These are phyloP conservation scores for Xylariaceae sp. DNA, from an alignment of 2,329 filamentous ascomycete species.

Conservation along the genomic window DNA sequence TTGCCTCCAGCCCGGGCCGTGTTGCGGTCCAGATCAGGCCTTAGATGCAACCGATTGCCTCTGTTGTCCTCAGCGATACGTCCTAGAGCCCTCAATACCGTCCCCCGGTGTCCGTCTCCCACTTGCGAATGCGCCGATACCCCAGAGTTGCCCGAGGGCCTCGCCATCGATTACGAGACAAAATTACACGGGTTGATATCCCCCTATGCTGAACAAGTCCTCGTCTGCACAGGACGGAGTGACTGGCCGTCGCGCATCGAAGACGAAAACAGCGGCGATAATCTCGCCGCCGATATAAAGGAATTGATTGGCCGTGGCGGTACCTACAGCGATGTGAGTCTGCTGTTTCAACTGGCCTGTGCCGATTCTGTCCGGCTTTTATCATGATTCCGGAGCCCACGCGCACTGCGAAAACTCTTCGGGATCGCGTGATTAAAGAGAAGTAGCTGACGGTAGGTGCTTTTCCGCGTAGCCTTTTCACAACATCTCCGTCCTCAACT, in stretches of 20 bases:
- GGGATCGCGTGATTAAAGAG: not conserved
- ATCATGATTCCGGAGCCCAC: slow-evolving; percentile 24
- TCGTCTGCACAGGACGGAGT: slow-evolving; percentile 72
- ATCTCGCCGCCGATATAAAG: slow-evolving; percentile 67
- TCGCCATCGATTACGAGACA: slow-evolving; percentile 68
- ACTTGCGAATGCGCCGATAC: slow-evolving; percentile 69
- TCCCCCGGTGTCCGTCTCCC: slow-evolving; percentile 62
- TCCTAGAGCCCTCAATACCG: slow-evolving; percentile 30
- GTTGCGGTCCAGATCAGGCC: not conserved
- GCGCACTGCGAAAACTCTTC: not conserved
- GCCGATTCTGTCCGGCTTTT: not conserved
- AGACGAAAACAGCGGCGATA: slow-evolving; percentile 64
- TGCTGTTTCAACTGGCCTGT: slow-evolving; percentile 1
- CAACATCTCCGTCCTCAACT: slow-evolving; percentile 69
- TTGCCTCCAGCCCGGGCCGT: slow-evolving; percentile 19
- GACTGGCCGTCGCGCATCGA: slow-evolving; percentile 85
- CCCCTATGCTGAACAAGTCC: slow-evolving; percentile 71
- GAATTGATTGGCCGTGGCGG: slow-evolving; percentile 61
- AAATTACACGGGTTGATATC: slow-evolving; percentile 72
- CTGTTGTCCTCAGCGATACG: not conserved
- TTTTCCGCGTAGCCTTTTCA: slow-evolving; percentile 63
- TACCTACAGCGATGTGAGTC: slow-evolving; percentile 57
- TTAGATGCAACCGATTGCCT: not conserved
- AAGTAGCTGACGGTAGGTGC: slow-evolving; percentile 32
- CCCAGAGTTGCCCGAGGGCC: slow-evolving; percentile 56